phyloP scores from a whole-genome alignment of 148 eudicot genomes.

The Arbutus unedo region DNA sequence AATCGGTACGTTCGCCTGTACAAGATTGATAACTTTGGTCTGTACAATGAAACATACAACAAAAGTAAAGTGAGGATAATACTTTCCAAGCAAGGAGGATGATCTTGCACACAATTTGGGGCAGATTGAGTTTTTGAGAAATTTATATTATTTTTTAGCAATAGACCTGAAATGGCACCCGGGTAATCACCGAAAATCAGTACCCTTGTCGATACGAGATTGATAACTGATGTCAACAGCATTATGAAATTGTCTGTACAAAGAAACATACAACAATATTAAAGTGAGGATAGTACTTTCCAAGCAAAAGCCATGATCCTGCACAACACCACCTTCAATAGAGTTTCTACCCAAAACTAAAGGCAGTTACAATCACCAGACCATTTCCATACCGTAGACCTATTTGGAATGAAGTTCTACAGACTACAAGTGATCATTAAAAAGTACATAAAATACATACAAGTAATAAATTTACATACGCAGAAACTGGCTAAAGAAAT shows the following conservation, averaged over 20 bases:
- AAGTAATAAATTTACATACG: not conserved
- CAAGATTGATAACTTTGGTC: too few relatives aligned
- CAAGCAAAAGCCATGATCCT: not conserved
- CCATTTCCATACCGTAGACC: not conserved
- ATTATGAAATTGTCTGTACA: not conserved
- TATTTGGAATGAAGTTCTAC: not conserved
- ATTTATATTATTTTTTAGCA: too few relatives aligned
- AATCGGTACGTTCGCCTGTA: too few relatives aligned
- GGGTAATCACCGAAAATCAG: too few relatives aligned
- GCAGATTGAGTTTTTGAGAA: not conserved
- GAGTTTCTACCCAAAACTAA: not conserved
- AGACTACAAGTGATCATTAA: not conserved
- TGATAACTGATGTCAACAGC: too few relatives aligned
- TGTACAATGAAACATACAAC: not conserved
- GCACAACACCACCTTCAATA: not conserved
- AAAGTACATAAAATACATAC: constrained; percentile 6
- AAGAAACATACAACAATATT: not conserved
- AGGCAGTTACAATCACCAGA: not conserved
- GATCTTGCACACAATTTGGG: not conserved
- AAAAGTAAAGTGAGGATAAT: not conserved
- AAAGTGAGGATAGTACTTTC: not conserved
- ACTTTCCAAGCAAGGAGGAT: not conserved
- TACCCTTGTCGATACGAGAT: too few relatives aligned
- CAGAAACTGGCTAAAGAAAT: not conserved
- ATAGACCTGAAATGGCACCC: too few relatives aligned